phyloP scores from a whole-genome alignment of 1,139 yeast species.

The Sugiyamaella xylanicola region DNA sequence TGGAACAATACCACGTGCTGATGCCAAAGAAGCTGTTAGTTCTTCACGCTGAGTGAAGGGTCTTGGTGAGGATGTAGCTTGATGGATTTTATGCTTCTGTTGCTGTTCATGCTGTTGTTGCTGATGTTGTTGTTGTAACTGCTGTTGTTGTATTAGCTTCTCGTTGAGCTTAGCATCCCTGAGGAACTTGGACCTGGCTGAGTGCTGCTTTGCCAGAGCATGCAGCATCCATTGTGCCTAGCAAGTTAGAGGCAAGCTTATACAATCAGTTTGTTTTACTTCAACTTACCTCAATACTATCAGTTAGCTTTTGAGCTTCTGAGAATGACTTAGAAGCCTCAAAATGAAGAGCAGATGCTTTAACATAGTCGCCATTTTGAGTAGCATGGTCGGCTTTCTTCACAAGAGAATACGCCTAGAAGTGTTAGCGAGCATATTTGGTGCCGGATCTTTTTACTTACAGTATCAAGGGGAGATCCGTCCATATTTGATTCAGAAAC shows the following conservation, averaged over 20 bases:
- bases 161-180: constrained; percentile 16
- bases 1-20: constrained; percentile 37
- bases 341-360: constrained; percentile 33
- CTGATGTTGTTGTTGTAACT: constrained; percentile 8
- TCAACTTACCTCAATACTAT: constrained; percentile 19
- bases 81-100: not conserved
- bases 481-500: too few species aligned
- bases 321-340: constrained; percentile 37
- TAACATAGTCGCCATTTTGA: constrained; percentile 34
- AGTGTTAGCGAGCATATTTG: constrained; percentile 8
- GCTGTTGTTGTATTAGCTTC: constrained; percentile 11
- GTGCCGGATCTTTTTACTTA: constrained; percentile 7
- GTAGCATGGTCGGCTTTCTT: constrained; percentile 40
- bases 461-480: constrained; percentile 29
- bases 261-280: not conserved
- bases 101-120: constrained; percentile 5
- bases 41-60: constrained; percentile 26
- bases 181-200: constrained; percentile 32
- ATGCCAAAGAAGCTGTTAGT: constrained; percentile 35
- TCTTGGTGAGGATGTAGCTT: not conserved
- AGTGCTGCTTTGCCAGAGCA: constrained; percentile 35
- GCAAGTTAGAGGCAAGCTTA: constrained; percentile 11
- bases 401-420: constrained; percentile 38
- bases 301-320: constrained; percentile 33
- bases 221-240: constrained; percentile 33